Evolutionary conservation across 495 filamentous ascomycete genomes (phyloP).

Genomic region (Amphirosellinia nigrospora): DNA sequence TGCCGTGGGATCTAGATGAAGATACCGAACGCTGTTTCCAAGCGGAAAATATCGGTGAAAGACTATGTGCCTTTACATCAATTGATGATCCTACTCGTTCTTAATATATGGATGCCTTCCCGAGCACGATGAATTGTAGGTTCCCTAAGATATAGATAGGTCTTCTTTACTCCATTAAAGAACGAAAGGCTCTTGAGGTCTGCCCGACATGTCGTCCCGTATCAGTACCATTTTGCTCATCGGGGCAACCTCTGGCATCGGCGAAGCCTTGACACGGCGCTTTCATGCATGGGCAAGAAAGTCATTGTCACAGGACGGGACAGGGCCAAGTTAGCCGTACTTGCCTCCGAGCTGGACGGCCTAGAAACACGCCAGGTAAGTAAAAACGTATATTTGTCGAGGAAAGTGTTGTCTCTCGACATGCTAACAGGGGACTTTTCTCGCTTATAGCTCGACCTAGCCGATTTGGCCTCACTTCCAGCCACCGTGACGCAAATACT

Average conservation of each 20-base stretch:
- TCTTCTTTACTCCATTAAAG: not conserved
- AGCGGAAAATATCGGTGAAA: not conserved
- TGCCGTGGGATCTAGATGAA: not conserved
- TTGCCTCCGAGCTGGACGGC: not conserved
- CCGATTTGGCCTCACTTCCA: slow-evolving; percentile 36
- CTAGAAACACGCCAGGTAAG: slow-evolving; percentile 4
- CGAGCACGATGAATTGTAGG: not conserved
- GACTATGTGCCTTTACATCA: not conserved
- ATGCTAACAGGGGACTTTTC: not conserved
- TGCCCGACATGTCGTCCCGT: slow-evolving; percentile 30
- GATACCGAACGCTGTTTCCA: not conserved
- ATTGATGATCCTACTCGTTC: not conserved
- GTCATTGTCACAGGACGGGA: slow-evolving; percentile 54
- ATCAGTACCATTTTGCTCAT: slow-evolving; percentile 45
- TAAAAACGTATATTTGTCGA: not conserved
- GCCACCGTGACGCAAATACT: slow-evolving; percentile 34
- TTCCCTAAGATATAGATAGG: not conserved
- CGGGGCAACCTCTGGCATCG: slow-evolving; percentile 56
- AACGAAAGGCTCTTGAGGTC: not conserved
- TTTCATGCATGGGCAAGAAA: slow-evolving; percentile 49
- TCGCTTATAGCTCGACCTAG: not conserved
- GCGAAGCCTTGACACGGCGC: slow-evolving; percentile 49
- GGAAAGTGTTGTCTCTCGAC: not conserved
- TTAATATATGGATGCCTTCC: not conserved
- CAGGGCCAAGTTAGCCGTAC: slow-evolving; percentile 13